A percentile compares a stretch with the other conserved stretches of the same genome.
phyloP scores from a whole-genome alignment of 352 stramenopile species.

The Peronospora farinosa region DNA sequence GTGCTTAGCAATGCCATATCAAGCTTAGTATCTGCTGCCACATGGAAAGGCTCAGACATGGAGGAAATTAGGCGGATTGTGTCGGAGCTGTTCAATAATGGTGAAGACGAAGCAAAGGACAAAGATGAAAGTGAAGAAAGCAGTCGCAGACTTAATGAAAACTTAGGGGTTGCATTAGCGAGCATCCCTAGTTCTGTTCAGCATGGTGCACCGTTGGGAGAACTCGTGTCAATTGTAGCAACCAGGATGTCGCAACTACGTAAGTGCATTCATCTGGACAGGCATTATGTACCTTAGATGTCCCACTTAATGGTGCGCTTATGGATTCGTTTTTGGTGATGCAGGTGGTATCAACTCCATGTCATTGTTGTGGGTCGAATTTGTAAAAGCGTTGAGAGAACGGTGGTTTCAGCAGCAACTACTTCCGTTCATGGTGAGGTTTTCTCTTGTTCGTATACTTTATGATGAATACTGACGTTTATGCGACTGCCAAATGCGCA shows the following conservation, averaged over 20 bases:
- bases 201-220: slow-evolving; percentile 52
- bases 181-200: slow-evolving; percentile 23
- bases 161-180: neutral
- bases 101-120: slow-evolving; percentile 20
- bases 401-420: slow-evolving; percentile 59
- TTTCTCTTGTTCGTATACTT: neutral
- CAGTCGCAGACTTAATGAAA: slow-evolving; percentile 5
- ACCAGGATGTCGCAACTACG: slow-evolving; percentile 63
- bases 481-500: neutral
- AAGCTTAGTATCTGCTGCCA: slow-evolving; percentile 55
- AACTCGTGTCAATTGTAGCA: slow-evolving; percentile 63
- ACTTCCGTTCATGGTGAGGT: slow-evolving; percentile 63
- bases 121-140: slow-evolving; percentile 10
- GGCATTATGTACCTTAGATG: neutral
- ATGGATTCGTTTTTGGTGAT: slow-evolving; percentile 9
- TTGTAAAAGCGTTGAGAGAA: slow-evolving; percentile 69
- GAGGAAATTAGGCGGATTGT: slow-evolving; percentile 57
- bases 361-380: slow-evolving; percentile 77
- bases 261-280: slow-evolving; percentile 19
- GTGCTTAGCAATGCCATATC: slow-evolving; percentile 72
- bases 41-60: slow-evolving; percentile 66
- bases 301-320: slow-evolving; percentile 10
- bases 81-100: slow-evolving; percentile 51
- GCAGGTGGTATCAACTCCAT: slow-evolving; percentile 68
- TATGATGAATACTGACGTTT: slow-evolving; percentile 1